These are phyloP conservation scores for Globisporangium carolinianum DNA, from an alignment of 352 stramenopile genomes.

Conservation along the genomic window DNA sequence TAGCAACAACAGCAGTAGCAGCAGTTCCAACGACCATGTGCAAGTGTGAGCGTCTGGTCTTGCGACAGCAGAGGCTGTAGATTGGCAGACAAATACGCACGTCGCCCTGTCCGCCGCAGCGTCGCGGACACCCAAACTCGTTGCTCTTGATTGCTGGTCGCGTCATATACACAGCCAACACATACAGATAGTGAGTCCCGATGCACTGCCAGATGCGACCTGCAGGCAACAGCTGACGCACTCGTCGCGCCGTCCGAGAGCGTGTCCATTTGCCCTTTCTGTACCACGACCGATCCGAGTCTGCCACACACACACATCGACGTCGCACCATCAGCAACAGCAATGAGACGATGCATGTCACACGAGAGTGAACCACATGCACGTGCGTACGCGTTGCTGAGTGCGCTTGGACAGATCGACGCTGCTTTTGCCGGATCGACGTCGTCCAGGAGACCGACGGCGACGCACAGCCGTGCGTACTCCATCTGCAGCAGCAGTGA, in stretches of 20 bases:
- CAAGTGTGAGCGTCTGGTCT: too few relatives aligned
- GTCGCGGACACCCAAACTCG: constrained; percentile 67
- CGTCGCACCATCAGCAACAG: too few relatives aligned
- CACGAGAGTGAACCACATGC: background rate
- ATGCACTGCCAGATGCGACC: too few relatives aligned
- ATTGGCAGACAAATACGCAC: constrained; percentile 24
- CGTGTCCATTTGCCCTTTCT: constrained; percentile 76
- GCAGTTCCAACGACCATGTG: too few relatives aligned
- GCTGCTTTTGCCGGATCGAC: constrained; percentile 44
- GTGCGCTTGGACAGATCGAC: constrained; percentile 31
- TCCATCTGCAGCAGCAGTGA: constrained; percentile 53
- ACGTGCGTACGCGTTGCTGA: constrained; percentile 51
- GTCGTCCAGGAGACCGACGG: constrained; percentile 30
- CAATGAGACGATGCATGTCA: background rate
- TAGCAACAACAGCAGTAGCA: too few relatives aligned
- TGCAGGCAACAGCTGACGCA: constrained; percentile 15
- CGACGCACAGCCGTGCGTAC: constrained; percentile 66
- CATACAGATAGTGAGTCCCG: too few relatives aligned
- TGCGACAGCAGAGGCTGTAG: background rate
- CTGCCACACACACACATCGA: constrained; percentile 15
- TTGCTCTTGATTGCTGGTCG: constrained; percentile 45
- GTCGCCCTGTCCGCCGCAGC: constrained; percentile 90
- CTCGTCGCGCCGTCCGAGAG: constrained; percentile 72
- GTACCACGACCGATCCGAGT: constrained; percentile 78
- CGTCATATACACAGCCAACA: too few relatives aligned